A percentile compares a stretch with the other conserved stretches of the same genome.
Evolutionary conservation across 176 grass and related monocot species (phyloP).

Genomic region (Cymbopogon citratus): DNA sequence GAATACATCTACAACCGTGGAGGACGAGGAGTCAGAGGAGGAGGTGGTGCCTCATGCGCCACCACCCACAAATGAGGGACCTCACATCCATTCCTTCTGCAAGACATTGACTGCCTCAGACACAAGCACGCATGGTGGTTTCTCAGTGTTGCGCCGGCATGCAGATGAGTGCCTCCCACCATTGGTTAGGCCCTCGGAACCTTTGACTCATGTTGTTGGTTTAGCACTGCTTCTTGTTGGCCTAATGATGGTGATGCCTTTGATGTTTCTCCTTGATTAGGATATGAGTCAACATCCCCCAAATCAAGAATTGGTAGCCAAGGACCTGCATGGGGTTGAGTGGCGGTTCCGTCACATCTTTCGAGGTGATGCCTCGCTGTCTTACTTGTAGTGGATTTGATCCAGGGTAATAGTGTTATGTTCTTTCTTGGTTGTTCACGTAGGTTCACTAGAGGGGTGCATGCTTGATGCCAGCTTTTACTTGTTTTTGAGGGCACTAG

Average conservation of each 20-base stretch:
- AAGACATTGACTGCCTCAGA: constrained; percentile 95
- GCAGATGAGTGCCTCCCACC: constrained; percentile 91
- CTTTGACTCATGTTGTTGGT: neutral
- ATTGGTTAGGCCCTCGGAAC: constrained; percentile 43
- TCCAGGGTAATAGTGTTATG: neutral
- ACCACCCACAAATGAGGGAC: constrained; percentile 19
- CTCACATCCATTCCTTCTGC: constrained; percentile 71
- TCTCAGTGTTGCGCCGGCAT: constrained; percentile 78
- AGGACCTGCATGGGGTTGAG: constrained; percentile 74
- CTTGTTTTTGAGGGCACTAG: neutral
- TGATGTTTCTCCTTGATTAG: constrained; percentile 40
- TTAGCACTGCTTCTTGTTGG: neutral
- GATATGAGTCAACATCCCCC: constrained; percentile 90
- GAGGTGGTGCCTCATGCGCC: constrained; percentile 24
- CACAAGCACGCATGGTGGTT: constrained; percentile 88
- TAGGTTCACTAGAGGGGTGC: neutral
- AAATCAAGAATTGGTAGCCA: constrained; percentile 75
- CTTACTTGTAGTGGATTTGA: neutral
- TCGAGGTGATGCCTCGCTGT: constrained; percentile 49
- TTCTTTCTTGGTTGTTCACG: neutral
- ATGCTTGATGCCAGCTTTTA: neutral
- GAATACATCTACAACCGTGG: constrained; percentile 22
- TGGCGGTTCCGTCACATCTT: constrained; percentile 97
- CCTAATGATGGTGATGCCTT: constrained; percentile 4
- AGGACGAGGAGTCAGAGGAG: constrained; percentile 34